A percentile compares a stretch with the other conserved stretches of the same genome.
Conservation (phyloP, 106 monocot species). For the Hemerocallis citrina region DNA sequence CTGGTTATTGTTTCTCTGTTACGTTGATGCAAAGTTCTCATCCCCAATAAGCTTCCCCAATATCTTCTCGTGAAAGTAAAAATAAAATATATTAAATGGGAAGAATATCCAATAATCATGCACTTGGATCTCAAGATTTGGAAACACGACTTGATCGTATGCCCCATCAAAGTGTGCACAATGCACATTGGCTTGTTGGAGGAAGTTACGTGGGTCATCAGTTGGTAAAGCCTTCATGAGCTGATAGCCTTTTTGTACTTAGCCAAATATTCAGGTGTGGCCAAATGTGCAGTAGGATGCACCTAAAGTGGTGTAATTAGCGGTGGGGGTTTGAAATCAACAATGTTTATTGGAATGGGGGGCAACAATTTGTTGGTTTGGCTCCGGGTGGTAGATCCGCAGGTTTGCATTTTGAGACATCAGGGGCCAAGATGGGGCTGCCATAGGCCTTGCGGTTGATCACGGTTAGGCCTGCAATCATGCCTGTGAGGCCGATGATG, state of each 20-base stretch:
- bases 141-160: constrained; percentile 17
- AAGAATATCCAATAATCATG: constrained; percentile 20
- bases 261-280: neutral
- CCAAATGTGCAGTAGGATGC: neutral
- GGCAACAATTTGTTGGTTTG: neutral
- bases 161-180: constrained; percentile 25
- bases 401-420: neutral
- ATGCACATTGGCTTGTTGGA: constrained; percentile 27
- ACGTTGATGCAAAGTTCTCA: neutral
- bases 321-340: neutral
- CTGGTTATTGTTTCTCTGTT: no score
- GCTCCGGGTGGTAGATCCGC: neutral
- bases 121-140: neutral
- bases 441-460: neutral
- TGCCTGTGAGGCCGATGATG: neutral
- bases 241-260: neutral
- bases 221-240: constrained; percentile 5
- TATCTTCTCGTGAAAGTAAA: constrained; percentile 21
- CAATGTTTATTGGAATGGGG: neutral
- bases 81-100: constrained; percentile 1
- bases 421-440: neutral
- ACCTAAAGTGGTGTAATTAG: neutral
- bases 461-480: neutral
- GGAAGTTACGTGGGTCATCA: constrained; percentile 23
- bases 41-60: constrained; percentile 8